Conservation (phyloP, 2,329 filamentous ascomycete species). For the Pseudogymnoascus sp. region DNA sequence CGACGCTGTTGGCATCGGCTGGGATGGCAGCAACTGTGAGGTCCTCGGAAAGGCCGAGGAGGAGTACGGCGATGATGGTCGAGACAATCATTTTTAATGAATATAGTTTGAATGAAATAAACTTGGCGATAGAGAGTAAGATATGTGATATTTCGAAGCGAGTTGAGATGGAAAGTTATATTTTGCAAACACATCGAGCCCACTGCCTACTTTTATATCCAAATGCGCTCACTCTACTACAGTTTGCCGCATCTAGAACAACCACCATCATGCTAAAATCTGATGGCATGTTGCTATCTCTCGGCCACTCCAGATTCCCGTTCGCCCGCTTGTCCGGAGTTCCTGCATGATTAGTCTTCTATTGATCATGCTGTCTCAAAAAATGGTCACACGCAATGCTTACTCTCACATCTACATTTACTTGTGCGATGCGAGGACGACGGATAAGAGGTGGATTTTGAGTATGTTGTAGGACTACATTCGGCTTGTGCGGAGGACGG, state of each 20-base stretch:
- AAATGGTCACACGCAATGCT: neutral
- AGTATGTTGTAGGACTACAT: neutral
- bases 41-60: neutral
- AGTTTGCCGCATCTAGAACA: neutral
- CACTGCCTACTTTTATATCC: neutral
- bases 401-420: neutral
- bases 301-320: neutral
- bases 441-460: neutral
- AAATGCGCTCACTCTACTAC: neutral
- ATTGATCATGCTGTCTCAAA: neutral
- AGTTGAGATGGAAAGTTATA: neutral
- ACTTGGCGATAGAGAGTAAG: neutral
- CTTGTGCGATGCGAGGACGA: neutral
- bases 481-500: neutral
- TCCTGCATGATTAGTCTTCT: neutral
- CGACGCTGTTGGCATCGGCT: neutral
- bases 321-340: neutral
- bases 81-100: neutral
- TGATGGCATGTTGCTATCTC: neutral
- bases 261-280: neutral
- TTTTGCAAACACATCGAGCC: neutral
- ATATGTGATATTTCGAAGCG: neutral
- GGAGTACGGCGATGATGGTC: neutral
- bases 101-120: neutral
- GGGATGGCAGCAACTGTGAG: neutral